phyloP scores from a whole-genome alignment of 495 filamentous ascomycete species.

The Articulospora tetracladia region DNA sequence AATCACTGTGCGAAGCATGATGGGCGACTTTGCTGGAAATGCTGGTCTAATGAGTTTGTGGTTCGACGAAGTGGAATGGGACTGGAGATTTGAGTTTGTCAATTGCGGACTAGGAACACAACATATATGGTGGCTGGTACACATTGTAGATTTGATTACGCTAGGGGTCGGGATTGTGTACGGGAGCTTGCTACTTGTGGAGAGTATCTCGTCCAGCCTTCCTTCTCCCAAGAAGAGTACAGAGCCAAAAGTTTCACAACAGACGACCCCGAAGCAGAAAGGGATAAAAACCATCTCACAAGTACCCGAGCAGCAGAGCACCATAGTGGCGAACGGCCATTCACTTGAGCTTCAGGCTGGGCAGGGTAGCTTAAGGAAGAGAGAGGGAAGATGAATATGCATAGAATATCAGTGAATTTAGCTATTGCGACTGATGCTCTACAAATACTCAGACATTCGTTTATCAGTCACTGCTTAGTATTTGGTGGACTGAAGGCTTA shows the following conservation, averaged over 20 bases:
- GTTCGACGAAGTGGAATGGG: conserved; percentile 68
- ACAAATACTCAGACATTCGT: too few relatives aligned
- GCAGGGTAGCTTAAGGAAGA: conserved; percentile 15
- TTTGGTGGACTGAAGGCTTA: too few relatives aligned
- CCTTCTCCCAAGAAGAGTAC: not conserved
- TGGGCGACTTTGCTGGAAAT: conserved; percentile 89
- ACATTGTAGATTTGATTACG: conserved; percentile 64
- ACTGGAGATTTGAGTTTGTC: conserved; percentile 78
- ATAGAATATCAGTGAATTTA: not conserved
- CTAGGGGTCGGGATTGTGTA: conserved; percentile 31
- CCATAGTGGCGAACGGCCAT: conserved; percentile 2
- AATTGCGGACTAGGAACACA: conserved; percentile 78
- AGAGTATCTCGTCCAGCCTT: not conserved
- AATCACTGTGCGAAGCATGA: conserved; percentile 96
- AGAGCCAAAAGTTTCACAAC: not conserved
- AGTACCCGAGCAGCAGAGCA: not conserved
- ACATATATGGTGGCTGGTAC: conserved; percentile 92
- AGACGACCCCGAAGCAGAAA: not conserved
- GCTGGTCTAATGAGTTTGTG: conserved; percentile 83
- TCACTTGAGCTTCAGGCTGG: conserved; percentile 6
- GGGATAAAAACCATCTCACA: not conserved
- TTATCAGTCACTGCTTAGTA: too few relatives aligned
- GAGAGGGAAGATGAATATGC: conserved; percentile 4
- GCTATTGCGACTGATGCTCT: not conserved
- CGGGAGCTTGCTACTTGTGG: not conserved